Evolutionary conservation across 352 stramenopile species (phyloP).

Genomic region (Phytophthora fragariaefolia): DNA sequence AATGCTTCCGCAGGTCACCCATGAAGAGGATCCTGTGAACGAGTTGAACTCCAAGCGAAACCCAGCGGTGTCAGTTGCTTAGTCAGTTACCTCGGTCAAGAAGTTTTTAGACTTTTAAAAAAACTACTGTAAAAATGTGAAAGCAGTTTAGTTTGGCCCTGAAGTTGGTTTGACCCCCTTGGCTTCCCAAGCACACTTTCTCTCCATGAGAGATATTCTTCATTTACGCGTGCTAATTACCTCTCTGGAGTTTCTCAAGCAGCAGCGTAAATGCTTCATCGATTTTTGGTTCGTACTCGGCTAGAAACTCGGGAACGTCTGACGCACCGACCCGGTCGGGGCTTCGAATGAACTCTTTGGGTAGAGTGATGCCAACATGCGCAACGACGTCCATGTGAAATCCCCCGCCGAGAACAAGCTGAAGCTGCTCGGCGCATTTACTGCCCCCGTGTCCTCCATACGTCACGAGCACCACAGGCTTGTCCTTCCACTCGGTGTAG

Average conservation of each 20-base stretch:
- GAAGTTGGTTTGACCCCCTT: no score
- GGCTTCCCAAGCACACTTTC: no score
- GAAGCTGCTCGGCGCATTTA: slow-evolving; percentile 32
- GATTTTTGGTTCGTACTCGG: slow-evolving; percentile 28
- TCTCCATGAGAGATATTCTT: no score
- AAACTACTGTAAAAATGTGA: no score
- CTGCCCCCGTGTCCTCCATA: slow-evolving; percentile 32
- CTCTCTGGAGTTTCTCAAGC: slow-evolving; percentile 16
- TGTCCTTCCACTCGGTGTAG: slow-evolving; percentile 34
- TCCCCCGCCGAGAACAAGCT: slow-evolving; percentile 17
- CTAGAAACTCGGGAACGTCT: slow-evolving; percentile 20
- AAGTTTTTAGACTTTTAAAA: no score
- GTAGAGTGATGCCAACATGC: slow-evolving; percentile 24
- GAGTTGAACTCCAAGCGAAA: slow-evolving; percentile 19
- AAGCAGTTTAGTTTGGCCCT: no score
- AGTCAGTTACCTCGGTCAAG: no score
- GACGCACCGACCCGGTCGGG: slow-evolving; percentile 14
- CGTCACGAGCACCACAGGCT: slow-evolving; percentile 28
- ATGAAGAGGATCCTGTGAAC: not conserved
- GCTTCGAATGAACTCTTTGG: slow-evolving; percentile 29
- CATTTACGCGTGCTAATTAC: no score
- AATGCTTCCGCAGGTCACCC: slow-evolving; percentile 25
- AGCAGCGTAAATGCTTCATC: slow-evolving; percentile 26
- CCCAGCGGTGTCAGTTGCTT: slow-evolving; percentile 7
- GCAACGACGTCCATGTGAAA: slow-evolving; percentile 34